Conservation (phyloP, 345 rosid genomes). For the Syzygium aromaticum region DNA sequence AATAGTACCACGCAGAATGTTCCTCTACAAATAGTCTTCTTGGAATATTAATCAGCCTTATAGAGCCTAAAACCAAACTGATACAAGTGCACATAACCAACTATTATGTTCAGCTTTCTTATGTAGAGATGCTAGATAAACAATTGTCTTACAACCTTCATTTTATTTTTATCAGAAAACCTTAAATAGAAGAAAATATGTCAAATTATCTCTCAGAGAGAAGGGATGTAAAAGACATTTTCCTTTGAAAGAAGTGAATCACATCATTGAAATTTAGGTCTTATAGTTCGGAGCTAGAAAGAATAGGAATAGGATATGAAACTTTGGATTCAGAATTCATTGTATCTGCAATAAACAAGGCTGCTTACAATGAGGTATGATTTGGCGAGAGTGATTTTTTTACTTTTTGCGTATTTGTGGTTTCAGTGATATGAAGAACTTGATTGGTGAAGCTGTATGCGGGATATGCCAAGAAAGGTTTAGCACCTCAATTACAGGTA, state of each 20-base stretch:
- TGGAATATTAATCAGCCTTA: neutral
- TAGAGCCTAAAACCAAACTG: neutral
- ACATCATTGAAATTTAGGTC: neutral
- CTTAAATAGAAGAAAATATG: neutral
- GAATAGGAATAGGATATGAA: neutral
- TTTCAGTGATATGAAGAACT: conserved; percentile 83
- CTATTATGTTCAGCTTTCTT: neutral
- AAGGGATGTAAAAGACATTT: neutral
- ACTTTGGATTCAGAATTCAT: neutral
- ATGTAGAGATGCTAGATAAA: neutral
- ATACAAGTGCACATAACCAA: neutral
- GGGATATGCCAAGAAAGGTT: conserved; percentile 84
- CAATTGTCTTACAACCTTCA: neutral
- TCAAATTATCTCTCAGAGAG: neutral
- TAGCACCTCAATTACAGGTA: conserved; percentile 84
- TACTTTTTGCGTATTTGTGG: neutral
- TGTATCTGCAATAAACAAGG: neutral
- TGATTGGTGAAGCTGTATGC: conserved; percentile 75
- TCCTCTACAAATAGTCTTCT: neutral
- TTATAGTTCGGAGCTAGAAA: neutral
- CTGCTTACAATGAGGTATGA: neutral
- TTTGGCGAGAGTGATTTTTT: neutral
- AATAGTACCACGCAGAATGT: accelerated
- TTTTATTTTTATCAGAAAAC: neutral
- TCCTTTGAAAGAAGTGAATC: neutral